Conservation (phyloP, 2,329 filamentous ascomycete genomes). For the Mycogone perniciosa region DNA sequence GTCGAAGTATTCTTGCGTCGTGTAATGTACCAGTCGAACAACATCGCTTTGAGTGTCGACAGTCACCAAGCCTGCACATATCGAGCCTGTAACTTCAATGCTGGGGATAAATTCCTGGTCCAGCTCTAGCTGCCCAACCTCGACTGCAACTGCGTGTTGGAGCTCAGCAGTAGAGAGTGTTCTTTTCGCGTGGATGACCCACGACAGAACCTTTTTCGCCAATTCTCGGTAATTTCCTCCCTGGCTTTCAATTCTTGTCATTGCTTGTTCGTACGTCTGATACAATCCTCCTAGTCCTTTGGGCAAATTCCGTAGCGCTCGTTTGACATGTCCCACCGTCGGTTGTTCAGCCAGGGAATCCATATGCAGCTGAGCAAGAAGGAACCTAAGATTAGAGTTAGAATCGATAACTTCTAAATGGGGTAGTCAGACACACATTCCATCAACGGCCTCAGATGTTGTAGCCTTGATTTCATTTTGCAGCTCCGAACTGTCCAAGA, state of each 20-base stretch:
- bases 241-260: conserved; percentile 35
- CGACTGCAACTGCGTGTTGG: conserved; percentile 34
- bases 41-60: conserved; percentile 27
- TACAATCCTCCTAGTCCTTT: background rate
- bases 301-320: too few relatives aligned
- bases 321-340: too few relatives aligned
- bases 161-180: conserved; percentile 30
- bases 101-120: conserved; percentile 29
- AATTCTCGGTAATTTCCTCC: conserved; percentile 21
- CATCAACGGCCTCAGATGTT: background rate
- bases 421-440: background rate
- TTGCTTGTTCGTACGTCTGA: background rate
- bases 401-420: too few relatives aligned
- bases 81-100: conserved; percentile 26
- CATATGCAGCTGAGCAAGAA: background rate
- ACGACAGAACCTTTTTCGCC: conserved; percentile 32
- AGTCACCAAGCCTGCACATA: conserved; percentile 35
- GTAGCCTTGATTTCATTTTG: background rate
- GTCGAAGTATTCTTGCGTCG: conserved; percentile 37
- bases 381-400: background rate
- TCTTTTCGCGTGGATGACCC: conserved; percentile 32
- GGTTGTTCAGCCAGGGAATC: background rate
- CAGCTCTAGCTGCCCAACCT: conserved; percentile 20
- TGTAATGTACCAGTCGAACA: conserved; percentile 37
- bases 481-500: background rate